A percentile compares a stretch with the other conserved stretches of the same genome.
Conservation (phyloP, 768 basidiomycete genomes). For the Infundibulicybe gibba region DNA sequence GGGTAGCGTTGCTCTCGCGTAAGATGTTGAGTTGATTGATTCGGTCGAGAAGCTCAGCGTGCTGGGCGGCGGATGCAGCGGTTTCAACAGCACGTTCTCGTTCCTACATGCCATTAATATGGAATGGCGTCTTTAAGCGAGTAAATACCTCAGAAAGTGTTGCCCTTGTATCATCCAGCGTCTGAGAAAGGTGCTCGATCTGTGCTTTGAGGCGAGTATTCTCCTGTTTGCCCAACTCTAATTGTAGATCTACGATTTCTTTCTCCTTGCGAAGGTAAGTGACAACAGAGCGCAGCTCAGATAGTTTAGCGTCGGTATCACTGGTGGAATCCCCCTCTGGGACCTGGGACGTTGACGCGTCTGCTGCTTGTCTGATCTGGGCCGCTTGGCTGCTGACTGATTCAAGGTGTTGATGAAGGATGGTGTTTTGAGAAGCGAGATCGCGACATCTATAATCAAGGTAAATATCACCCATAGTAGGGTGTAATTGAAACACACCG, state of each 20-base stretch:
- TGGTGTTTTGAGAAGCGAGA: slow-evolving; percentile 67
- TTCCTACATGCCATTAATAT: slow-evolving; percentile 44
- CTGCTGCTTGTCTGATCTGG: slow-evolving; percentile 71
- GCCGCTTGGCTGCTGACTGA: slow-evolving; percentile 79
- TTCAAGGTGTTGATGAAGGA: slow-evolving; percentile 82
- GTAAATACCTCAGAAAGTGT: slow-evolving; percentile 65
- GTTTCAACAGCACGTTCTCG: slow-evolving; percentile 73
- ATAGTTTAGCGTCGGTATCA: slow-evolving; percentile 59
- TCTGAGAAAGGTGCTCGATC: slow-evolving; percentile 68
- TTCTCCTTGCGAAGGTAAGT: slow-evolving; percentile 86
- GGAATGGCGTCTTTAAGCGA: neutral
- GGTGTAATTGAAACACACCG: slow-evolving; percentile 42
- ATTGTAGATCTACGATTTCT: slow-evolving; percentile 85
- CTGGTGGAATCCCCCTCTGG: slow-evolving; percentile 43
- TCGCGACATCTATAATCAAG: slow-evolving; percentile 57
- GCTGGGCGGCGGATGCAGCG: slow-evolving; percentile 72
- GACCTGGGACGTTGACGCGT: slow-evolving; percentile 37
- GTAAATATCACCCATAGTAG: neutral
- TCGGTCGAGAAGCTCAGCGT: slow-evolving; percentile 78
- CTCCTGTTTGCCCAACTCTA: slow-evolving; percentile 77
- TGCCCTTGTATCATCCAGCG: slow-evolving; percentile 64
- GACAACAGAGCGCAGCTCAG: slow-evolving; percentile 75
- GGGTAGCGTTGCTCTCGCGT: slow-evolving; percentile 84
- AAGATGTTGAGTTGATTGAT: slow-evolving; percentile 86
- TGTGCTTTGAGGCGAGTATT: slow-evolving; percentile 70